Base-by-base conservation (phyloP, 1,139 yeast species). In the Blastobotrys ciferrii region DNA sequence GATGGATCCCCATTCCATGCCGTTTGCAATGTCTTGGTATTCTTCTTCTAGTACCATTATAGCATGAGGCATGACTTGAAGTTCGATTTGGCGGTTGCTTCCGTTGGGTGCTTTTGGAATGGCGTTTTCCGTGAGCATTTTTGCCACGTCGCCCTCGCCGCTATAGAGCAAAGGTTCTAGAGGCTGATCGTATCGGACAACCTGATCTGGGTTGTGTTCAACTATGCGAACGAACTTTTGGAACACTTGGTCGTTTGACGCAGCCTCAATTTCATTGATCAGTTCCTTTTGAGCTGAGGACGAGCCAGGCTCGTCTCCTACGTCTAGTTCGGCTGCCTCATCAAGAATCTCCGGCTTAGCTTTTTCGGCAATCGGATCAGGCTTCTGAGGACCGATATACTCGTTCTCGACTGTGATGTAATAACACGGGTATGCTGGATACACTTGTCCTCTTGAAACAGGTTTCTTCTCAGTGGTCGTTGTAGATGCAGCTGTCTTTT, bases 1-100 rank as follows among this genome's bases (percentile, higher is more conserved):
- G 33, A 92, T 86, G 0, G 98, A 87, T 1, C 98, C 98, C 98
- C 98, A 92, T 53, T 92, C 94, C 95, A 92, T 92, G 6, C 98
- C 97, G 38, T 81, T 81, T 9, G 76, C 66, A 20, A 82, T 74
- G 42, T 71, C 70, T 6, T 69, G 69, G 40, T 72, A 66, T 19
- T 71, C 73, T 19, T 71, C 73, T 63, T 92, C 98, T 43, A 92
- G 74, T 58, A 87, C 92, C 54, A 87, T 73, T 47, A 92, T 91
- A 47, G 91, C 80, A 64, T 87, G 87, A 4, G 98, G 98, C 98
- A 92, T 91, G 49, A 92, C 68, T 65, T 92, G 98, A 49, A 91
- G 70, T 66, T 92, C 98, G 59, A 88, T 86, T 18, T 76, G 77
- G 55, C 95, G 76, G 5, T 58, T 53, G 7, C 25, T 20, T 6